These are phyloP conservation scores for Mallotus japonicus DNA, from an alignment of 441 rosid genomes.

Conservation along the genomic window DNA sequence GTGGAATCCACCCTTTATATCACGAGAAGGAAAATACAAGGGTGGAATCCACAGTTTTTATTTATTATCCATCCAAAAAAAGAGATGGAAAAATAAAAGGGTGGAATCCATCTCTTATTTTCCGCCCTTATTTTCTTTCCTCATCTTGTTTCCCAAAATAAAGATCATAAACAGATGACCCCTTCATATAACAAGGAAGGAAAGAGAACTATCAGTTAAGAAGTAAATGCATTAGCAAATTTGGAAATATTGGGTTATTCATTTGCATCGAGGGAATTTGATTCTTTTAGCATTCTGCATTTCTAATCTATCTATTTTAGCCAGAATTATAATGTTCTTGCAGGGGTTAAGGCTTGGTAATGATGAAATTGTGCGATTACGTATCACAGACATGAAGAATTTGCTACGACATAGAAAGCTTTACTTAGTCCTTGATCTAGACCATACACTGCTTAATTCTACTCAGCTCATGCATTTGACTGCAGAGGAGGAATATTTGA, in stretches of 20 bases:
- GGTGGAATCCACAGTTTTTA: no score
- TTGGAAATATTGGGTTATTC: slow-evolving; percentile 2
- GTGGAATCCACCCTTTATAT: no score
- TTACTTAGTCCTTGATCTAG: slow-evolving; percentile 83
- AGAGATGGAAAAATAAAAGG: slow-evolving; percentile 82
- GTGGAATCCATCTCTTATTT: slow-evolving; percentile 24
- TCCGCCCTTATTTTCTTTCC: no score
- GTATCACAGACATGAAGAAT: slow-evolving; percentile 53
- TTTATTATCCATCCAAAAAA: slow-evolving; percentile 57
- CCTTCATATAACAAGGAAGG: neutral
- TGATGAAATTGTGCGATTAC: slow-evolving; percentile 68
- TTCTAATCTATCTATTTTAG: neutral
- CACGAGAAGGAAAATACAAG: no score
- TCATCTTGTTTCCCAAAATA: neutral
- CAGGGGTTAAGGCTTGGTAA: slow-evolving; percentile 66
- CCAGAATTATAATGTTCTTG: slow-evolving; percentile 24
- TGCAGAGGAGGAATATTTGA: slow-evolving; percentile 80
- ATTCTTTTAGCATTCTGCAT: neutral
- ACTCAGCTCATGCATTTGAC: slow-evolving; percentile 54
- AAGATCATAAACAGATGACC: neutral
- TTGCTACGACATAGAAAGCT: slow-evolving; percentile 60
- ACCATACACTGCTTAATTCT: slow-evolving; percentile 84
- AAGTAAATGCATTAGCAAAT: neutral
- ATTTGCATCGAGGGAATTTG: no score
- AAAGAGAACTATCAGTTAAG: neutral